Evolutionary conservation across 768 basidiomycete genomes (phyloP).

Genomic region (Pisolithus orientalis): DNA sequence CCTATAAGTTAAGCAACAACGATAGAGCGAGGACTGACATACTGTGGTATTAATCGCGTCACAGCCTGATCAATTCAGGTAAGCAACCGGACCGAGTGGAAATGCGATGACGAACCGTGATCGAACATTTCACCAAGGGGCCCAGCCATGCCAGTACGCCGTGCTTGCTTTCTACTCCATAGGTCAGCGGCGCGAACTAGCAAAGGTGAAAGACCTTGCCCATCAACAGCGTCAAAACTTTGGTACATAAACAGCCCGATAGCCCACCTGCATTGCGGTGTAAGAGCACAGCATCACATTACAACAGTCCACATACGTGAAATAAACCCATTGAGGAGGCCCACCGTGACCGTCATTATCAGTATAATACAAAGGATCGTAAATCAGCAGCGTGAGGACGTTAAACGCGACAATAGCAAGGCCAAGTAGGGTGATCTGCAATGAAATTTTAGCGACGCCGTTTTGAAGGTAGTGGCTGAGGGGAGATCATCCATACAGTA

Average conservation of each 20-base stretch:
- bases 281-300: not conserved
- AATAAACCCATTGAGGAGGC: constrained; percentile 85
- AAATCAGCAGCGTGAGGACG: constrained; percentile 75
- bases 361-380: constrained; percentile 72
- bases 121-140: constrained; percentile 98
- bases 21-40: constrained; percentile 6
- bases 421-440: constrained; percentile 87
- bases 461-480: not conserved
- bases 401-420: constrained; percentile 78
- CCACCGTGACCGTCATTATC: constrained; percentile 56
- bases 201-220: constrained; percentile 39
- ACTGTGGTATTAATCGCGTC: constrained; percentile 96
- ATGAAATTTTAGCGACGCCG: not conserved
- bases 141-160: constrained; percentile 95
- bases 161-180: constrained; percentile 76
- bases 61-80: constrained; percentile 47
- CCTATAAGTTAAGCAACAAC: not conserved
- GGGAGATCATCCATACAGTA: constrained; percentile 47
- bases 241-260: constrained; percentile 89
- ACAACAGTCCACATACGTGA: constrained; percentile 52
- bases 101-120: constrained; percentile 54
- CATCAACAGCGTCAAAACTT: constrained; percentile 83
- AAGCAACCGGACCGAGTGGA: not conserved
- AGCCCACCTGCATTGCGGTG: constrained; percentile 57
- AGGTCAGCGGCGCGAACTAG: constrained; percentile 9